phyloP scores from a whole-genome alignment of 2,329 filamentous ascomycete species.

The Aspergillus uvarum region DNA sequence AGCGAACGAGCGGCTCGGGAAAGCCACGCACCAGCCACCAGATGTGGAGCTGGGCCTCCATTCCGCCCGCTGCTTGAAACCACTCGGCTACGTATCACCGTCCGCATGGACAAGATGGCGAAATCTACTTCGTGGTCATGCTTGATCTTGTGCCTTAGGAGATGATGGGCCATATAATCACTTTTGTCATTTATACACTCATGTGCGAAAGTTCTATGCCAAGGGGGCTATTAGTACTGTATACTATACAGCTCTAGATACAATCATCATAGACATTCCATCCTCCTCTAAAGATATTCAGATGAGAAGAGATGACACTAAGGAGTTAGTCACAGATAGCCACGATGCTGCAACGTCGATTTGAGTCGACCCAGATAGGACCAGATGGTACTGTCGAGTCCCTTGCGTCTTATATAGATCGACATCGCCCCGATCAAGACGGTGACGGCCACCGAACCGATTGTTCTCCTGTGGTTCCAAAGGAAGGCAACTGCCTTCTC shows the following conservation, averaged over 20 bases:
- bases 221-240: neutral
- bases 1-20: constrained; percentile 24
- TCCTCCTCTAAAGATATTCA: neutral
- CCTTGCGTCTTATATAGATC: constrained; percentile 60
- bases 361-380: constrained; percentile 32
- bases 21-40: constrained; percentile 35
- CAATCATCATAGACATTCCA: neutral
- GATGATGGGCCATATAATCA: neutral
- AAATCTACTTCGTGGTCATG: no score
- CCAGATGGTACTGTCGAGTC: constrained; percentile 37
- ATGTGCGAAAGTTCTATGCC: neutral
- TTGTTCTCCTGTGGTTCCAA: constrained; percentile 66
- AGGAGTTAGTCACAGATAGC: constrained; percentile 9
- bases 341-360: constrained; percentile 21
- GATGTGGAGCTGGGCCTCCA: constrained; percentile 8
- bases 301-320: neutral
- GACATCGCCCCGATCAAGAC: constrained; percentile 68
- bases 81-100: neutral
- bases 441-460: constrained; percentile 61
- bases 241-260: neutral
- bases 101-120: neutral
- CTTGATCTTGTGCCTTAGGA: no score
- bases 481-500: constrained; percentile 53
- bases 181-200: neutral
- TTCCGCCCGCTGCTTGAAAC: constrained; percentile 1